These are phyloP conservation scores for Lachnellula subtilissima DNA, from an alignment of 2,329 filamentous ascomycete species.

Conservation along the genomic window DNA sequence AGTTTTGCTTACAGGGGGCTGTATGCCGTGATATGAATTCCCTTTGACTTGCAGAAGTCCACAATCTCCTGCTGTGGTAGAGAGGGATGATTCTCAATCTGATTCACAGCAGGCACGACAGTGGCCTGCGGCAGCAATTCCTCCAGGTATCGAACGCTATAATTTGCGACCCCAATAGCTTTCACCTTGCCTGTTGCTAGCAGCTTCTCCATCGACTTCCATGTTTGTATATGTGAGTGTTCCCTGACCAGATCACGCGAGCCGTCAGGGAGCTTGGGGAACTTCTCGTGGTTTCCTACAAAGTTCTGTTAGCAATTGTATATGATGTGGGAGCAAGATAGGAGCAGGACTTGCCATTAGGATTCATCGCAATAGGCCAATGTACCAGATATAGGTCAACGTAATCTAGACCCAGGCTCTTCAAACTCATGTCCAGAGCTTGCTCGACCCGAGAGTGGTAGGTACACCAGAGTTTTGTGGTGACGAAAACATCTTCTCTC, in stretches of 20 bases:
- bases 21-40: conserved; percentile 50
- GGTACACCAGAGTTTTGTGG: conserved; percentile 67
- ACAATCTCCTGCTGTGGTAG: conserved; percentile 50
- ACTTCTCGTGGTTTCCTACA: conserved; percentile 62
- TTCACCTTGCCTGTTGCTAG: conserved; percentile 53
- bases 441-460: conserved; percentile 67
- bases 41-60: conserved; percentile 44
- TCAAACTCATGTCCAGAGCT: conserved; percentile 67
- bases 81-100: conserved; percentile 57
- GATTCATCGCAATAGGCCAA: conserved; percentile 79
- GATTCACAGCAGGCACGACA: conserved; percentile 51
- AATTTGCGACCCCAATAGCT: conserved; percentile 42
- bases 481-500: conserved; percentile 60
- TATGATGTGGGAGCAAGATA: not conserved
- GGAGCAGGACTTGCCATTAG: conserved; percentile 47
- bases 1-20: no score
- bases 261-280: conserved; percentile 71
- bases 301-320: conserved; percentile 2
- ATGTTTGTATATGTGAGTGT: conserved; percentile 70
- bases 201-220: conserved; percentile 69
- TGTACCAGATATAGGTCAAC: conserved; percentile 80
- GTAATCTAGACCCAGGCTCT: conserved; percentile 71
- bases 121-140: conserved; percentile 37
- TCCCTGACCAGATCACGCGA: conserved; percentile 49
- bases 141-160: conserved; percentile 32